Evolutionary conservation across 2,329 filamentous ascomycete species (phyloP), one percentile per base, ranked within the genome.

Genomic region (Simplicillium sp.): DNA sequence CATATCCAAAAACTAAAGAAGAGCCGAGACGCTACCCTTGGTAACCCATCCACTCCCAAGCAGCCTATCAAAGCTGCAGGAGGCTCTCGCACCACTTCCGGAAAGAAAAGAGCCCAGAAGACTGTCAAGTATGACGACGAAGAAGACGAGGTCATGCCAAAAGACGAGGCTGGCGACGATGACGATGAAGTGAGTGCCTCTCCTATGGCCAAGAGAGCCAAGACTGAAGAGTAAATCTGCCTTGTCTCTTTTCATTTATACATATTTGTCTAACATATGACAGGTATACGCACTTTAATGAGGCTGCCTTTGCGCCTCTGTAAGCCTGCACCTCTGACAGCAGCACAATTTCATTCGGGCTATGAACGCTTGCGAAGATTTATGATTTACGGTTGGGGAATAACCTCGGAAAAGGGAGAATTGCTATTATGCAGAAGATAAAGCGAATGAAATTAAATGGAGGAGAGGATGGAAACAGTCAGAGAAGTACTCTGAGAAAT

Each of bases 131-230:
- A 11, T n/a, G 7, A 13, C 12, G 15, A 33, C 20, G 20, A 33
- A 15, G 31, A n/a, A 7, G 31, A 13, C 6, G 15, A 33, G 6
- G 7, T 15, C 12, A 6, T 6, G 15, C 31, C 31, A 6, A 33
- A 33, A 33, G 31, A 33, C 25, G 33, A 40, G 28, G 39, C 43
- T 13, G 37, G 41, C 29, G 39, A 39, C 38, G 29, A 31, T 13
- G 31, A 33, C 31, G 31, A 33, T 13, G 31, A 33, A 6, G 12
- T n/a, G 15, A 13, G 20, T 25, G 20, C 20, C 5, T 25, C 20
- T 33, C 15, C 31, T n/a, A 33, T 33, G 12, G 13, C 12, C 12
- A 15, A 33, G 12, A 6, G 31, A 13, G 15, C 15, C 15, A 15
- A 13, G 12, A 33, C 15, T 11, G 5, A 33, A 33, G 13, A 33